Conservation (phyloP, 2,329 filamentous ascomycete species). For the Fusarium buxicola region DNA sequence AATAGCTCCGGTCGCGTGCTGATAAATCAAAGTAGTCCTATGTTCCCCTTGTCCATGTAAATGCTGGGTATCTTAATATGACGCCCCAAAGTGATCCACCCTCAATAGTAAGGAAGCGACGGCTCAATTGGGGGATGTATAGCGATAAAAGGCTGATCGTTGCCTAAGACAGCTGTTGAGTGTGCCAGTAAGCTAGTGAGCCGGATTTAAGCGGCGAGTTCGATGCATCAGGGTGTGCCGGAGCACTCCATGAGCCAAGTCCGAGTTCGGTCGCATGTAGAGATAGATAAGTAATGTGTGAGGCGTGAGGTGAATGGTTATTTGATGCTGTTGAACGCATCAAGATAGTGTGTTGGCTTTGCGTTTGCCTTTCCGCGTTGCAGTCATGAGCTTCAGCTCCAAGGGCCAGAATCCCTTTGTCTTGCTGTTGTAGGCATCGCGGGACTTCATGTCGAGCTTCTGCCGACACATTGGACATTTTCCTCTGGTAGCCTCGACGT, state of each 20-base stretch:
- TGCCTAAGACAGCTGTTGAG: not conserved
- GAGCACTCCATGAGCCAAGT: conserved; percentile 1
- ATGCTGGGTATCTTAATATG: conserved; percentile 44
- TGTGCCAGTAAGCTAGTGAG: conserved; percentile 9
- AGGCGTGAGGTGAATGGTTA: not conserved
- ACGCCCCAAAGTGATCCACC: conserved; percentile 28
- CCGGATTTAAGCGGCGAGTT: conserved; percentile 3
- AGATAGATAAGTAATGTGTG: not conserved
- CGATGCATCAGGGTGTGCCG: not conserved
- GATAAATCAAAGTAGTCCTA: conserved; percentile 33
- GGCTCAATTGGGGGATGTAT: conserved; percentile 3
- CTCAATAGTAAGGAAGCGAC: conserved; percentile 24
- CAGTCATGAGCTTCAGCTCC: conserved; percentile 72
- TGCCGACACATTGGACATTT: conserved; percentile 74
- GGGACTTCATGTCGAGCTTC: conserved; percentile 63
- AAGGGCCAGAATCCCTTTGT: conserved; percentile 68
- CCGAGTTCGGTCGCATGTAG: not conserved
- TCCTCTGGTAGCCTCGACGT: conserved; percentile 66
- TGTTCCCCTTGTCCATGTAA: conserved; percentile 43
- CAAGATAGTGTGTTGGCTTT: conserved; percentile 49
- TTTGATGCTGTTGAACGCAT: conserved; percentile 14
- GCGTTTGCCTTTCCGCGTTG: conserved; percentile 62
- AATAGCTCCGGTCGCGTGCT: conserved; percentile 18
- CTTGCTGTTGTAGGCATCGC: conserved; percentile 55
- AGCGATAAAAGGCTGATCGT: conserved; percentile 2